Evolutionary conservation across 2,329 filamentous ascomycete species (phyloP).

Genomic region (Neonectria hederae): DNA sequence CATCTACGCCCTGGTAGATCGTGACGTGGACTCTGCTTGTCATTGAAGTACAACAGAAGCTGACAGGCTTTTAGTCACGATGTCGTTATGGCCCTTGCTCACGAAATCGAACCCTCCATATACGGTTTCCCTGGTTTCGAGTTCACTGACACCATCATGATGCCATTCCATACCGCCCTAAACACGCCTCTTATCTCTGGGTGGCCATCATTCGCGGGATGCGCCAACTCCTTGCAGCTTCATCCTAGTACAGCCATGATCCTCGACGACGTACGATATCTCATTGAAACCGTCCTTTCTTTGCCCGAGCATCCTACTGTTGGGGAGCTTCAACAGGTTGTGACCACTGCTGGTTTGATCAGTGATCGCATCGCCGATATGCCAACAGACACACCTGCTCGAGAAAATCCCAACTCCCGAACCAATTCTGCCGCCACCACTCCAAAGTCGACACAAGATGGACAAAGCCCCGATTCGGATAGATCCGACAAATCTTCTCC

Average conservation of each 20-base stretch:
- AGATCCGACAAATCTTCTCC: slow-evolving; percentile 29
- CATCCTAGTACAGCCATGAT: slow-evolving; percentile 58
- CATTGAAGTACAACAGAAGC: slow-evolving; percentile 11
- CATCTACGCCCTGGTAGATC: neutral
- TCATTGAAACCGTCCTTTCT: slow-evolving; percentile 55
- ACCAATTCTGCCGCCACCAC: slow-evolving; percentile 26
- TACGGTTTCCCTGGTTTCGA: slow-evolving; percentile 54
- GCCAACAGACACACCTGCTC: slow-evolving; percentile 41
- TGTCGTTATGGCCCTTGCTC: slow-evolving; percentile 57
- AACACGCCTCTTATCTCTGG: slow-evolving; percentile 59
- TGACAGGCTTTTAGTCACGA: slow-evolving; percentile 52
- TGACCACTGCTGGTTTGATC: slow-evolving; percentile 52
- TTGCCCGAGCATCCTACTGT: slow-evolving; percentile 48
- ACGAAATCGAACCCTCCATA: slow-evolving; percentile 56
- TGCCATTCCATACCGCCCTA: slow-evolving; percentile 55
- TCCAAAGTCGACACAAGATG: slow-evolving; percentile 16
- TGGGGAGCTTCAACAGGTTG: slow-evolving; percentile 52
- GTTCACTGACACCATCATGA: slow-evolving; percentile 50
- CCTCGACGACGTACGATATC: slow-evolving; percentile 60
- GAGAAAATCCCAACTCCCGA: slow-evolving; percentile 25
- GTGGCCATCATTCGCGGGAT: slow-evolving; percentile 54
- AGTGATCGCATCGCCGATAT: slow-evolving; percentile 50
- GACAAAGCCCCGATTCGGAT: slow-evolving; percentile 26
- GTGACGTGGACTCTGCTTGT: neutral
- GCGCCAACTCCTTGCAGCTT: slow-evolving; percentile 53